Evolutionary conservation across 2,329 filamentous ascomycete genomes (phyloP).

Genomic region (Talaromyces sp.): DNA sequence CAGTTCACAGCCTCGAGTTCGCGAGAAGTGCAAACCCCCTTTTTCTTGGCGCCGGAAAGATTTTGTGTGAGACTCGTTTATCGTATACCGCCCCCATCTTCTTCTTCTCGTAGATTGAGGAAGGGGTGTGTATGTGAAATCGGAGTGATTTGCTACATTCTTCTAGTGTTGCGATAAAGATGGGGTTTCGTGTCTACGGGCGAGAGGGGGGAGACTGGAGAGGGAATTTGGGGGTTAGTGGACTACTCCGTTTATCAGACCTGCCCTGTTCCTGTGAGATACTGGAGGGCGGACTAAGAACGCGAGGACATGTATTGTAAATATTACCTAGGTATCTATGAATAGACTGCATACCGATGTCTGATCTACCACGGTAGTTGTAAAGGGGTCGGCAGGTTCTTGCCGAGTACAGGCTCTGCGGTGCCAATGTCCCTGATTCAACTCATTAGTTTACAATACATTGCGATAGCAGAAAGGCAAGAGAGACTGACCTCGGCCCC

Average conservation of each 20-base stretch:
- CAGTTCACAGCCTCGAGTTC: not conserved
- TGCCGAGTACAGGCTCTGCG: constrained; percentile 61
- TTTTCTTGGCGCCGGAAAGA: not conserved
- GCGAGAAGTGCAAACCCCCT: not conserved
- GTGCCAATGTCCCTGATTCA: constrained; percentile 62
- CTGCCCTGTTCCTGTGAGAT: constrained; percentile 46
- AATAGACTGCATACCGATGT: not conserved
- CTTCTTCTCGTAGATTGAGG: not conserved
- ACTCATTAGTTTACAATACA: not conserved
- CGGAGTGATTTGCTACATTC: too few relatives aligned
- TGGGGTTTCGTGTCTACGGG: not conserved
- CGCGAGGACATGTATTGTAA: constrained; percentile 45
- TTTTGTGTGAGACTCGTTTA: not conserved
- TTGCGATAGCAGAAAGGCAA: not conserved
- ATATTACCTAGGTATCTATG: not conserved
- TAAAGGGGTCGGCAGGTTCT: constrained; percentile 59
- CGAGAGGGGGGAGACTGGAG: constrained; percentile 26
- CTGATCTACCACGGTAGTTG: constrained; percentile 60
- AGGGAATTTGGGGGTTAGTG: constrained; percentile 26
- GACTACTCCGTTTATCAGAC: constrained; percentile 50
- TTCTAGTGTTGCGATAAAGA: not conserved
- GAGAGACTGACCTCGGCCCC: constrained; percentile 56
- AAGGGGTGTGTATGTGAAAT: constrained; percentile 10
- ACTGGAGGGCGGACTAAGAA: constrained; percentile 56
- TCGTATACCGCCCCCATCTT: constrained; percentile 9